Evolutionary conservation across 805 yeast species (phyloP), one percentile per base, ranked within the genome.

Genomic region (Ogataea parapolymorpha): DNA sequence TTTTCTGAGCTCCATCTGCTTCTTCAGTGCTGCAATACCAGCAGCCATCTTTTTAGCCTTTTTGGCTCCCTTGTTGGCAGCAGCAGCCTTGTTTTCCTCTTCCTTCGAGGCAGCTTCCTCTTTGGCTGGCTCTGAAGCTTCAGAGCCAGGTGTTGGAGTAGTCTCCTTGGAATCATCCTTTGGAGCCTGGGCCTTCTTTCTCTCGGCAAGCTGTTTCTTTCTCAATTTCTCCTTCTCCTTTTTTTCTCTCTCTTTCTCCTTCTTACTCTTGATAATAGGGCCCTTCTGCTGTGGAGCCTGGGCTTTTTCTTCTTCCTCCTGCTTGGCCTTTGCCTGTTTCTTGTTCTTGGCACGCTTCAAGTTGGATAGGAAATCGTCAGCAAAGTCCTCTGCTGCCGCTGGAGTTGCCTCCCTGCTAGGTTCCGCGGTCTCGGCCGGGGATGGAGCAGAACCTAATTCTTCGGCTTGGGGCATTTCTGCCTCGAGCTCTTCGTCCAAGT

Each of bases 171-270:
- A 37, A 12, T 44, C 48, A 23, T 40, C 46, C 22, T 45, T 36
- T 17, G 52, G 48, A 31, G 53, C 50, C 24, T 79, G 65, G 9
- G 77, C 80, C 66, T 88, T 89, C 77, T 88, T 89, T 67, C 80
- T 83, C 40, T 81, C 85, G 32, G 96, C 95, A 45, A 80, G 77
- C 54, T 87, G 95, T 69, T 87, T 89, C 82, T 91, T 91, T 65
- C 81, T 76, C 54, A 82, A 86, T 73, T 91, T 91, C 61, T 85
- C 95, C 51, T 78, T 80, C 64, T 90, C 96, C 65, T 91, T 95
- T 79, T 86, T 87, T 66, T 93, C 95, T 70, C 82, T 90, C 70
- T 91, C 95, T 68, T 85, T 85, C 59, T 85, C 98, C 68, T 91
- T 89, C 77, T 91, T 93, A 43, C 91, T 79, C 66, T 90, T 88